Evolutionary conservation across 2,329 filamentous ascomycete genomes (phyloP).

Genomic region (Penicillium sp.): DNA sequence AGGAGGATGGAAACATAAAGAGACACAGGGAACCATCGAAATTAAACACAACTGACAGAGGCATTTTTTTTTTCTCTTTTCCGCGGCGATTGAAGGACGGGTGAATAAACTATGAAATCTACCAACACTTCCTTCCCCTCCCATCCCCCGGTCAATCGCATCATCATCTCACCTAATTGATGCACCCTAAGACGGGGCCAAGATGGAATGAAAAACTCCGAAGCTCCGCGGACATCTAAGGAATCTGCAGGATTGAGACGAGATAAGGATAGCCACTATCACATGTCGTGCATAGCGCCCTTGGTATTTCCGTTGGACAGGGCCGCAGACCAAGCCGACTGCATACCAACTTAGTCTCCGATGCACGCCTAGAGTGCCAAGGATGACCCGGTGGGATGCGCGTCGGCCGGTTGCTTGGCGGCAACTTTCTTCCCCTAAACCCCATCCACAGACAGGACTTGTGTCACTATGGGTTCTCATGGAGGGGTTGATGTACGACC

Average conservation of each 20-base stretch:
- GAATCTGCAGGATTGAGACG: background rate
- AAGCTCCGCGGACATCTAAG: background rate
- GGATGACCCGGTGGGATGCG: slow-evolving; percentile 18
- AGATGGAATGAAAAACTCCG: background rate
- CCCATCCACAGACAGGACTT: background rate
- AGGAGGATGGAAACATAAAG: background rate
- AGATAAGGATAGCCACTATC: slow-evolving; percentile 3
- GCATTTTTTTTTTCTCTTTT: background rate
- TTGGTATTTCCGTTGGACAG: background rate
- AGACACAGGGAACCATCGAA: background rate
- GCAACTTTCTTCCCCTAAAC: slow-evolving; percentile 7
- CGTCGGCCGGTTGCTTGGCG: slow-evolving; percentile 20
- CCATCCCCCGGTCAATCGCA: background rate
- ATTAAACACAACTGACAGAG: background rate
- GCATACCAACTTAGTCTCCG: slow-evolving; percentile 6
- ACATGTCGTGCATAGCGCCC: background rate
- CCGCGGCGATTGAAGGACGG: background rate
- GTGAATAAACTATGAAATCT: background rate
- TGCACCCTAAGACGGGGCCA: slow-evolving; percentile 9
- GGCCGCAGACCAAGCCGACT: background rate
- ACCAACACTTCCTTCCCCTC: background rate
- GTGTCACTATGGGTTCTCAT: slow-evolving; percentile 10
- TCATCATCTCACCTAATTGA: slow-evolving; percentile 4
- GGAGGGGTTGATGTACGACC: slow-evolving; percentile 11
- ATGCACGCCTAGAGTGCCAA: slow-evolving; percentile 16